Percentiles rank a stretch among this genome's conserved stretches.
phyloP scores from a whole-genome alignment of 495 filamentous ascomycete species.

The Aspergillus steynii region DNA sequence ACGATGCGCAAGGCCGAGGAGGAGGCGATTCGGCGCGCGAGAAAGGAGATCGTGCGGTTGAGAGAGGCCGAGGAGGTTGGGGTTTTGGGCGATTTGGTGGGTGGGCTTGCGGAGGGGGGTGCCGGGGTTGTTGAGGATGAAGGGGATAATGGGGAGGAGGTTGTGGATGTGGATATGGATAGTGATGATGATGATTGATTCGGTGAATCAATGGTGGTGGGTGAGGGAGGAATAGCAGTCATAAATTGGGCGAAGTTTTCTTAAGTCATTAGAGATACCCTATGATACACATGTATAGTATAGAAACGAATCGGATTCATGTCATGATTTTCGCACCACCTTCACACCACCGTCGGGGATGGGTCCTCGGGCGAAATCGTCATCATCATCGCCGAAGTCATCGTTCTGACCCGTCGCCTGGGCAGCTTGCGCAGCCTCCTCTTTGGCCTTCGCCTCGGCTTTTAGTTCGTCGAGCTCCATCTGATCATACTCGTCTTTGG shows the following conservation, averaged over 20 bases:
- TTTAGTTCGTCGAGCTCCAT: conserved; percentile 70
- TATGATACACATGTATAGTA: conserved; percentile 32
- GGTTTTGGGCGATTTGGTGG: conserved; percentile 41
- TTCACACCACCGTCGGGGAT: conserved; percentile 49
- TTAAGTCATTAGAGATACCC: conserved; percentile 38
- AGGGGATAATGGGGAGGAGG: conserved; percentile 47
- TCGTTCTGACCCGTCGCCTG: conserved; percentile 19
- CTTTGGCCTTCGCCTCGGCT: conserved; percentile 52
- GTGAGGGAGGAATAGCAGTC: neutral
- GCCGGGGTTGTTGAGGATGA: conserved; percentile 20
- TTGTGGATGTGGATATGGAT: conserved; percentile 49
- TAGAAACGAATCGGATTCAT: conserved; percentile 8
- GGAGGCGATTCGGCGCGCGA: conserved; percentile 77
- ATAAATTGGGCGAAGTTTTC: conserved; percentile 7
- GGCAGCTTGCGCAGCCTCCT: conserved; percentile 22
- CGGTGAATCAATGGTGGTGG: conserved; percentile 2
- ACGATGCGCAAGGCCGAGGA: conserved; percentile 92
- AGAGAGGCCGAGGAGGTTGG: conserved; percentile 46
- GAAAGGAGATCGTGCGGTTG: conserved; percentile 65
- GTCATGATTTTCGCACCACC: conserved; percentile 43
- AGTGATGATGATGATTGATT: conserved; percentile 34
- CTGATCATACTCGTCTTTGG: conserved; percentile 85
- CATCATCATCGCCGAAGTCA: conserved; percentile 36
- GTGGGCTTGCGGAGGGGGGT: conserved; percentile 19
- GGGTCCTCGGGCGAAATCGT: conserved; percentile 28